Base-by-base conservation (phyloP, 345 rosid species). In the Trapa incisa region DNA sequence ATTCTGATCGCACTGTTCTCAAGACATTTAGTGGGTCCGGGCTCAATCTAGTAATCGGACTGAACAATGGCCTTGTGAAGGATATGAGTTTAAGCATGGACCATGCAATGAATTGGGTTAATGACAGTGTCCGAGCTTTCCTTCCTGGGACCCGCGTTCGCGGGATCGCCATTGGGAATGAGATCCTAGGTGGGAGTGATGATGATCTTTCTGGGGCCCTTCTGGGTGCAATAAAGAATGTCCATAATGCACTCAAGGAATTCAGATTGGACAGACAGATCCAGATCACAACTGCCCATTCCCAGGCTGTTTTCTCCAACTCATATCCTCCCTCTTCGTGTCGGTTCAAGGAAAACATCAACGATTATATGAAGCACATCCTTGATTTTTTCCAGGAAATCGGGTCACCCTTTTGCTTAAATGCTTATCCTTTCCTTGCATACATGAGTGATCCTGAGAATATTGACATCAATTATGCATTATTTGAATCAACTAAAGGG, bases 321-420 rank as follows among this genome's bases (percentile, higher is more conserved):
- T 95, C 99, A 8, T 95, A 78, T 52, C 99, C 99, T 13, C 99
- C 99, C 1, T 95, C 99, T 0, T 87, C 97, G 0, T 95, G 99
- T 76, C 70, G 83, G 17, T 95, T 95, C 73, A 71, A 35, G 37
- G 86, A 87, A 43, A 76, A 83, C 73, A 81, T 85, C 57, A 86
- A 66, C 70, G 89, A 80, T 81, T 89, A 68, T 79, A 91, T 95
- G 97, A 89, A 91, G 81, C 96, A 95, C 15, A 75, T 95, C 33
- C 77, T 95, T 77, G 84, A 86, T 56, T 95, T 95, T 75, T 89
- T 85, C 73, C 47, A 80, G 0, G 83, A 91, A 72, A 85, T 85
- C 48, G 93, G 84, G 5, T 91, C 99, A 72, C 99, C 97, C n/a
- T 95, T 95, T 68, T 91, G 97, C 75, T 79, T 95, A 72, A 95